These are phyloP conservation scores for Penicillium psychrofluorescens DNA, from an alignment of 495 filamentous ascomycete genomes.

Conservation along the genomic window DNA sequence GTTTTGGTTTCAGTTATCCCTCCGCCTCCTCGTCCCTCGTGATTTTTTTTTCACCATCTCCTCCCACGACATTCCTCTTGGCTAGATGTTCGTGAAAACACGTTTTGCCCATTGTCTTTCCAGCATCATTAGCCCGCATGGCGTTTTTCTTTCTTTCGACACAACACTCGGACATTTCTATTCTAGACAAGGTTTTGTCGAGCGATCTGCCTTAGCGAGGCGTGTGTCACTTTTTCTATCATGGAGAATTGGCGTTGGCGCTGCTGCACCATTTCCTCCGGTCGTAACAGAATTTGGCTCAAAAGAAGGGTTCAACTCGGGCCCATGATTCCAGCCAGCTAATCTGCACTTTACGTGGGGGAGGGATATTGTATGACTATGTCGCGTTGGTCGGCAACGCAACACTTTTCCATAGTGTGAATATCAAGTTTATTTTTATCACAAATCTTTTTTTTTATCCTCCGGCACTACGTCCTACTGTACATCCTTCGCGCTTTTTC, in stretches of 20 bases:
- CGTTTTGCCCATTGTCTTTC: conserved; percentile 1
- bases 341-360: not conserved
- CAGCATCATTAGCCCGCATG: conserved; percentile 13
- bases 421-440: conserved; percentile 2
- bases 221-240: not conserved
- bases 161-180: no score
- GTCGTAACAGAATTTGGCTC: conserved; percentile 6
- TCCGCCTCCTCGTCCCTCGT: no score
- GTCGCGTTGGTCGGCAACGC: conserved; percentile 4
- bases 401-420: conserved; percentile 17
- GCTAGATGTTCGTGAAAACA: conserved; percentile 3
- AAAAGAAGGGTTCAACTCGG: no score
- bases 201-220: not conserved
- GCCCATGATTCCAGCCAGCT: not conserved
- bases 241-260: conserved; percentile 7
- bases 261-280: conserved; percentile 6
- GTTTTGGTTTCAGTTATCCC: no score
- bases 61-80: not conserved
- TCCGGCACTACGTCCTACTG: no score
- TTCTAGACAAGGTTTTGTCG: no score
- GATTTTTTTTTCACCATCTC: conserved; percentile 4
- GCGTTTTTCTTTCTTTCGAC: conserved; percentile 1
- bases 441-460: not conserved
- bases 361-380: conserved; percentile 13
- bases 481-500: no score